Evolutionary conservation across 2,329 filamentous ascomycete genomes (phyloP).

Genomic region (Diaporthe sp.): DNA sequence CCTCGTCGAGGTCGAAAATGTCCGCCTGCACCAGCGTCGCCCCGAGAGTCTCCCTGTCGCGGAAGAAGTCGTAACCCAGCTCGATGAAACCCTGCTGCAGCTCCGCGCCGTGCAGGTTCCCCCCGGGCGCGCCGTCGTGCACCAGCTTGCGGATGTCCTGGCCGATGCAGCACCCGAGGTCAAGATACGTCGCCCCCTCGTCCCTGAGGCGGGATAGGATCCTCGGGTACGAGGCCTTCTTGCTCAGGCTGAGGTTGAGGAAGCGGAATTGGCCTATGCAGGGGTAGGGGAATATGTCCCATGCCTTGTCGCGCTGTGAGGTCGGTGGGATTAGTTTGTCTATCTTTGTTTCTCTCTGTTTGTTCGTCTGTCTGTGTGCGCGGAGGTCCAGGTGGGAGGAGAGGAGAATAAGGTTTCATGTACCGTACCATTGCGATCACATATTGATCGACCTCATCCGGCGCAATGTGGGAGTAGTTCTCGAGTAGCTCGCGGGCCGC

Average conservation of each 20-base stretch:
- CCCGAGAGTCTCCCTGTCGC: slow-evolving; percentile 44
- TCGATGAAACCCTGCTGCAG: slow-evolving; percentile 49
- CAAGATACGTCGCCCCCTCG: slow-evolving; percentile 50
- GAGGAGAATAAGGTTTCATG: neutral
- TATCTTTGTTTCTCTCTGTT: too few relatives aligned
- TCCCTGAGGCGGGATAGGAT: slow-evolving; percentile 46
- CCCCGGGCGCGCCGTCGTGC: slow-evolving; percentile 52
- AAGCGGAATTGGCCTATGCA: slow-evolving; percentile 56
- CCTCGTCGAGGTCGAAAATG: slow-evolving; percentile 42
- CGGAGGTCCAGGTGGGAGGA: neutral
- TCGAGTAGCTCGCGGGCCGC: slow-evolving; percentile 42
- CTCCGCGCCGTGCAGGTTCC: slow-evolving; percentile 54
- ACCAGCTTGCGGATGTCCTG: slow-evolving; percentile 59
- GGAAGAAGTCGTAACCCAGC: slow-evolving; percentile 52
- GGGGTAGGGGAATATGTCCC: slow-evolving; percentile 52
- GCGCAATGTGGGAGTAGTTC: slow-evolving; percentile 42
- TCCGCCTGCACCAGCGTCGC: slow-evolving; percentile 44
- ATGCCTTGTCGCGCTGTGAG: slow-evolving; percentile 52
- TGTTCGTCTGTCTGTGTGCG: neutral
- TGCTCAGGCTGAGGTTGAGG: slow-evolving; percentile 51
- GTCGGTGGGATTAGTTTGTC: neutral
- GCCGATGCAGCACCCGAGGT: slow-evolving; percentile 59
- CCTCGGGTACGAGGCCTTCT: slow-evolving; percentile 46
- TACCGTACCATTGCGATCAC: slow-evolving; percentile 40
- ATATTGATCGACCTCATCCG: slow-evolving; percentile 43